These are phyloP conservation scores for Cercospora citrullina DNA, from an alignment of 2,329 filamentous ascomycete species.

Conservation along the genomic window DNA sequence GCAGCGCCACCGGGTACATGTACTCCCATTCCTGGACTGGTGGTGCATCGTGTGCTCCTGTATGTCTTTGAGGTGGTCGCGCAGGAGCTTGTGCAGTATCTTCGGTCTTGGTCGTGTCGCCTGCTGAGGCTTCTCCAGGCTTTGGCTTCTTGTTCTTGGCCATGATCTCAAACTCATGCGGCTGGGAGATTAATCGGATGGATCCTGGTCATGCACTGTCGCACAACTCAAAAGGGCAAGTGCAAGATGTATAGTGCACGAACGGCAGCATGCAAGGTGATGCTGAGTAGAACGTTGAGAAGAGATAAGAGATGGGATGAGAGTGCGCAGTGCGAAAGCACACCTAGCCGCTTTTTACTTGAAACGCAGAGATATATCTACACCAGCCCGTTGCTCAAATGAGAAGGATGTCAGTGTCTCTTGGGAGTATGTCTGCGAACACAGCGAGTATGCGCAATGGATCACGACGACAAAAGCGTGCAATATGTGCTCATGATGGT, in stretches of 20 bases:
- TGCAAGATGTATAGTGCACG: background rate
- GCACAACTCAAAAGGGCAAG: background rate
- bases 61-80: background rate
- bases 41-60: background rate
- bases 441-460: background rate
- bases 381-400: background rate
- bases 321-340: background rate
- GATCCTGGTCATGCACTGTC: background rate
- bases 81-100: background rate
- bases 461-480: constrained; percentile 10
- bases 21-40: constrained; percentile 15
- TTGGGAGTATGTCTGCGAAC: background rate
- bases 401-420: background rate
- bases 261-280: background rate
- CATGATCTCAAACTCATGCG: background rate
- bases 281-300: background rate
- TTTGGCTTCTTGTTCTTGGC: constrained; percentile 5
- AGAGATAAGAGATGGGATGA: background rate
- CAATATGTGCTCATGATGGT: constrained; percentile 5
- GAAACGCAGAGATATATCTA: constrained; percentile 6
- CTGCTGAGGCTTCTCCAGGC: background rate
- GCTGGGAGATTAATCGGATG: background rate
- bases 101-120: background rate
- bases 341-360: constrained; percentile 3
- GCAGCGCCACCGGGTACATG: constrained; percentile 12